Conservation (phyloP, 257 asterid species). For the Rehmannia glutinosa region DNA sequence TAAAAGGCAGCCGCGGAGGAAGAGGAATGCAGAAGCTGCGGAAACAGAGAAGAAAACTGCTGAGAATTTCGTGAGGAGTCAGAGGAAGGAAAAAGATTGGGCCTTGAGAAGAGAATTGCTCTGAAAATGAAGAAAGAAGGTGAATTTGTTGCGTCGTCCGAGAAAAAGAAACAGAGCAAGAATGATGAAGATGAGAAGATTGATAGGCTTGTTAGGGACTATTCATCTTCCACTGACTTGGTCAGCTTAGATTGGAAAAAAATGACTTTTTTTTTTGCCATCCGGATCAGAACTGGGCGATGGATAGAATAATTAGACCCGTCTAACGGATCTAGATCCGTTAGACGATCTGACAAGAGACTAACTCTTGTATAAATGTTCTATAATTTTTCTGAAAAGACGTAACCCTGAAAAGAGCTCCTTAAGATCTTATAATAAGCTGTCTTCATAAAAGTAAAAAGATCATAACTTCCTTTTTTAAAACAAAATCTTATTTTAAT, state of each 20-base stretch:
- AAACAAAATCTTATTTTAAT: too few relatives aligned
- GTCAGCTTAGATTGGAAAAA: constrained; percentile 78
- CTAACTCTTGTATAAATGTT: too few relatives aligned
- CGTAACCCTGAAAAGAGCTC: too few relatives aligned
- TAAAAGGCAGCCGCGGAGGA: constrained; percentile 43
- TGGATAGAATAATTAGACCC: too few relatives aligned
- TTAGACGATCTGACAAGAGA: too few relatives aligned
- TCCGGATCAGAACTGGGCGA: too few relatives aligned
- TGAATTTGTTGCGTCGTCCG: constrained; percentile 29
- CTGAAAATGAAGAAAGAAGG: constrained; percentile 42
- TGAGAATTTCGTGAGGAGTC: constrained; percentile 42
- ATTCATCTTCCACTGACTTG: constrained; percentile 51
- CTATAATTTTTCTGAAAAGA: too few relatives aligned
- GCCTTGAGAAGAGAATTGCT: constrained; percentile 71
- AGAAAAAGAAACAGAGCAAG: constrained; percentile 19
- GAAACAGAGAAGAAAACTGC: constrained; percentile 28
- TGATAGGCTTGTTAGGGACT: constrained; percentile 69
- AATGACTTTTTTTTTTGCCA: too few relatives aligned
- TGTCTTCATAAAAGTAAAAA: too few relatives aligned
- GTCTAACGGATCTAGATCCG: too few relatives aligned
- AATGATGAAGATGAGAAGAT: constrained; percentile 43
- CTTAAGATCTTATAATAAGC: too few relatives aligned
- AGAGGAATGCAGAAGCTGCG: constrained; percentile 32
- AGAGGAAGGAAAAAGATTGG: constrained; percentile 51
- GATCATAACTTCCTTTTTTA: too few relatives aligned